Evolutionary conservation across 2,329 filamentous ascomycete species (phyloP), one percentile per base, ranked within the genome.

Genomic region (Cladosporium sp.): DNA sequence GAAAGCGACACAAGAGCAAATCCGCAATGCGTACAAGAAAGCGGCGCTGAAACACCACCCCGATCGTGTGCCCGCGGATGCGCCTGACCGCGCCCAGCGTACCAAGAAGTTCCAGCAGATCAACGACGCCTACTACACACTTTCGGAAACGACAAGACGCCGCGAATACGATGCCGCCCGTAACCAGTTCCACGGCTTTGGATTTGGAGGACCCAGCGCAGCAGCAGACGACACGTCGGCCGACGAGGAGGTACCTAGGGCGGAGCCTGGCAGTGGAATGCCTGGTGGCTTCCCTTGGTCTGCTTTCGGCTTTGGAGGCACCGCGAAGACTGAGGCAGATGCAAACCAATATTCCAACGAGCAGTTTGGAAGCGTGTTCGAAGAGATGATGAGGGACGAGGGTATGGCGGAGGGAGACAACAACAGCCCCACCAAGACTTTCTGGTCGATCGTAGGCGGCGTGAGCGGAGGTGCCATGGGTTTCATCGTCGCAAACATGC

Each of bases 1-100:
- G 34, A 85, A 79, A 61, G 90, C 92, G 33, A 86, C 83, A 0
- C 82, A 84, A 54, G 83, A 90, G 64, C 87, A 97, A 68, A 85
- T 98, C 66, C 87, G 92, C 62, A 87, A 89, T 77, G 93, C 91
- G 46, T 98, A 97, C 77, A 98, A 98, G 70, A 86, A 86, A 86
- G 56, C 37, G 63, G 92, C 92, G 4, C 77, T 97, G 43, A 95
- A 93, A 72, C 90, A 88, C 58, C 92, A 97, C 69, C 92, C 92
- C 1, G 93, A 98, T 69, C 87, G 93, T 55, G 89, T 98, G 38
- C 79, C 90, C 28, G 74, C 81, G 59, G 83, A 90, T 71, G 92
- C 89, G 4, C 89, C 91, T 35, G 90, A 97, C 62, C 88, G 92
- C 58, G 71, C 82, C 18, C 71, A 81, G 10, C 87, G 91, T 64